Evolutionary conservation across 2,329 filamentous ascomycete genomes (phyloP), one percentile per base, ranked within the genome.

Genomic region (Acarospora socialis): DNA sequence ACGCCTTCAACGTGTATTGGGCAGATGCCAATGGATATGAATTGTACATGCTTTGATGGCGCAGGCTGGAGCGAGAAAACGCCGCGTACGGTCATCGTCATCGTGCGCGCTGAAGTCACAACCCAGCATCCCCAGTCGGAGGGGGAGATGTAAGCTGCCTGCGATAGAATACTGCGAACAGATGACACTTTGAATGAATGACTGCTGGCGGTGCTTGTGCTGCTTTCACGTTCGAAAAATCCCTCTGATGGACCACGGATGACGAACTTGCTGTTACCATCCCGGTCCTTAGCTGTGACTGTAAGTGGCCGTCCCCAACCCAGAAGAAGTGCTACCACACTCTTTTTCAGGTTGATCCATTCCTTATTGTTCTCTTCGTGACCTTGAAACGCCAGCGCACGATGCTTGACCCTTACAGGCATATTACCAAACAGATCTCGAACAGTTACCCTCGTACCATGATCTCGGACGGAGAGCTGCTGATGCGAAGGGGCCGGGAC

Each of bases 401-500:
- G 70, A 44, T 84, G 80, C 50, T 90, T 92, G 16, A 92, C 77
- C 9, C 87, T 74, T 8, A 94, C 87, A 0, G 87, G 84, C 71
- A 94, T 81, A 36, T 76, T 79, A 0, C 86, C 84, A 54, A 94
- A 95, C 1, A 94, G 60, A 50, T 93, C 77, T 34, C 76, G 71
- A 4, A 92, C 77, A 0, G 66, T 67, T 2, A 87, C 73, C 17
- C 72, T 69, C 0, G 86, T 93, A 4, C 87, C 87, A 56, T 81
- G 73, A 13, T 60, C 52, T 34, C 65, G 67, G 21, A 55, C 58
- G 6, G 63, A 45, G 5, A 81, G 46, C 28, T 65, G 60, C 27
- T 80, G 68, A 29, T 74, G 67, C 5, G 63, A 53, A 7, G 65
- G 60, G 4, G 73, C 69, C 4, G 80, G 77, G 1, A 64, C 56